Evolutionary conservation across 768 basidiomycete genomes (phyloP).

Genomic region (Trametes maxima): DNA sequence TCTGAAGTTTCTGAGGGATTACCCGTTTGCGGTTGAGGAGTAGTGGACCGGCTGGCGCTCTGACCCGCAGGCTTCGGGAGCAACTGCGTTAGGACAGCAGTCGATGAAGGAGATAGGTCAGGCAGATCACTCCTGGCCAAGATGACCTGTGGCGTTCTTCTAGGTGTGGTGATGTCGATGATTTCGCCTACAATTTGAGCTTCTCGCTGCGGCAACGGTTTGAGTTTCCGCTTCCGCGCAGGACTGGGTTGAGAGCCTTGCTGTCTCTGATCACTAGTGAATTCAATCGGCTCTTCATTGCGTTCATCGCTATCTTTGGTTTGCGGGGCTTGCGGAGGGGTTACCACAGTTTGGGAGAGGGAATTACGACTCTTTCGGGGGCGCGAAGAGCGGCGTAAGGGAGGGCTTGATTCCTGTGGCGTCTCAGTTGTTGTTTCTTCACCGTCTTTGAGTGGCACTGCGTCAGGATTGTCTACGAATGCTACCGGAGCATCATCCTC

Average conservation of each 20-base stretch:
- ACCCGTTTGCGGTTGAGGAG: constrained; percentile 7
- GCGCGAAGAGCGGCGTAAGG: constrained; percentile 22
- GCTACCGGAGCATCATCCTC: background rate
- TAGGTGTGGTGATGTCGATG: background rate
- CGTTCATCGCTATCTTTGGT: background rate
- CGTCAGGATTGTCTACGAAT: background rate
- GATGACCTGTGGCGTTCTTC: background rate
- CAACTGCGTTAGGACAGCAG: constrained; percentile 43
- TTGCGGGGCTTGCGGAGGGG: background rate
- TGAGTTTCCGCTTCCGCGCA: constrained; percentile 18
- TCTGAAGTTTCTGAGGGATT: background rate
- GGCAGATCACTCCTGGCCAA: constrained; percentile 45
- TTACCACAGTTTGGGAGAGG: constrained; percentile 4
- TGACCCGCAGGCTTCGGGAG: constrained; percentile 24
- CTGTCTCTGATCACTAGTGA: background rate
- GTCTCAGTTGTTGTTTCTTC: background rate
- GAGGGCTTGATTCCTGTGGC: constrained; percentile 9
- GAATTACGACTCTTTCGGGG: constrained; percentile 19
- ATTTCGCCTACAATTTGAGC: background rate
- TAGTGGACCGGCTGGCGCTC: constrained; percentile 6
- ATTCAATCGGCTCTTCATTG: background rate
- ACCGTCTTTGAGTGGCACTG: background rate
- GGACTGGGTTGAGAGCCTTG: constrained; percentile 8
- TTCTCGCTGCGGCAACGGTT: background rate
- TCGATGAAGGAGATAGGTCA: constrained; percentile 64